Base-by-base conservation (phyloP, 2,329 filamentous ascomycete species). In the Colletotrichum sojae region DNA sequence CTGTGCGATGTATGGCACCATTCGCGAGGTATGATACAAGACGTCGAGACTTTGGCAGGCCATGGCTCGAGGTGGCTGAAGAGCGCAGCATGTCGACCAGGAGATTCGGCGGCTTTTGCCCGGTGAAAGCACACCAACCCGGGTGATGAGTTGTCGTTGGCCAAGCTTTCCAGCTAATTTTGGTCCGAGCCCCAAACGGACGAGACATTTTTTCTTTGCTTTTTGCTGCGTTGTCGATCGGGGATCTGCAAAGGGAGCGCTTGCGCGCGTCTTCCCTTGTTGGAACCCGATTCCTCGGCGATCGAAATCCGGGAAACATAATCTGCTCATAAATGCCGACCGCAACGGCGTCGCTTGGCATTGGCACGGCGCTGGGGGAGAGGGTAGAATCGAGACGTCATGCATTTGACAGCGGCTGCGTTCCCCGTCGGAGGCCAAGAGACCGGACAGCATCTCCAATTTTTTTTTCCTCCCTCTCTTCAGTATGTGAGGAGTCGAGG, bases 301-400 rank as follows among this genome's bases (percentile, higher is more conserved):
- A 54, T 62, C 49, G 59, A 53, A 53, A 4, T 54, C 39, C 59
- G 60, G 43, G 43, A 39, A 15, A 18, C 39, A 56, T 10, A 25
- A 52, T 13, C n/a, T n/a, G 1, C 22, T 18, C 6, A 12, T 16
- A 31, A 6, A 36, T 51, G 51, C 51, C 60, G 51, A 63, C 27
- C 51, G 3, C 27, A 51, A 69, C 49, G 54, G 62, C 18, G 61
- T 49, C 55, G 40, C 66, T 69, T 69, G 66, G 66, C 66, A 53
- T 18, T 18, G 43, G 55, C 15, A 6, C 31, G 20, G 39, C 31
- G 31, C 31, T 36, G 31, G 31, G 31, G 31, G 22, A 12, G 48
- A 54, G 31, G 60, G 27, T n/a, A 66, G 49, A 39, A 52, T n/a
- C 12, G 55, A 65, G 62, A 54, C 66, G 66, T 69, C 66, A 65